Base-by-base conservation (phyloP, 2,329 filamentous ascomycete species). In the Malbranchea cinnamomea region DNA sequence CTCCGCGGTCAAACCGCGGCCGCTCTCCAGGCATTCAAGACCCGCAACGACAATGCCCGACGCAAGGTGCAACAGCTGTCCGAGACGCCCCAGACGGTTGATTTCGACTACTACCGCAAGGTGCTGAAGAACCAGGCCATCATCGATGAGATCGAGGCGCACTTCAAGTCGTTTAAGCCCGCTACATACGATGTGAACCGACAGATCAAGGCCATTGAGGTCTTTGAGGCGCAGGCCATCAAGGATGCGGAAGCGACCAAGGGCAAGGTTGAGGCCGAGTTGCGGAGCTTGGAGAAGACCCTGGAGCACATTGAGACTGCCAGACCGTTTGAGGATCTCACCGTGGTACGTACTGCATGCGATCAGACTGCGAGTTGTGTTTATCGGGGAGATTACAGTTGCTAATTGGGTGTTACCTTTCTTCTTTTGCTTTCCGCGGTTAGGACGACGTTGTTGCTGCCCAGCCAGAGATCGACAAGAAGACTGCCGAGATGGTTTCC, bases 41-140 rank as follows among this genome's bases (percentile, higher is more conserved):
- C 93, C 76, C 85, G 89, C 67, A 94, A 95, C 71, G 89, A 98
- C 58, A 85, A 94, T 59, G 87, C 83, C 56, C 85, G 87, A 64
- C 87, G 89, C 68, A 87, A 87, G 66, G 71, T 98, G 39, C 74
- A 79, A 60, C 50, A 73, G 40, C 82, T 98, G 36, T 75, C 73
- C 41, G 83, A 93, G 63, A 76, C 79, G 57, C 67, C 87, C 42
- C 82, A 83, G 52, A 72, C 73, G 36, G 74, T 98, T 64, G 84
- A 98, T 71, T 95, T 98, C 65, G 61, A 73, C 46, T 72, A 87
- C 62, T 98, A 95, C 80, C 84, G 85, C 62, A 68, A 68, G 54
- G 54, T 80, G 48, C 76, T 98, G 49, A 95, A 94, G 76, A 98
- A 98, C 80, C 75, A 81, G 64, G 78, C 83, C 53, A 70, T 98